A percentile compares a stretch with the other conserved stretches of the same genome.
These are phyloP conservation scores for Yamadazyma pseudoaaseri DNA, from an alignment of 1,139 yeast species.

Conservation along the genomic window DNA sequence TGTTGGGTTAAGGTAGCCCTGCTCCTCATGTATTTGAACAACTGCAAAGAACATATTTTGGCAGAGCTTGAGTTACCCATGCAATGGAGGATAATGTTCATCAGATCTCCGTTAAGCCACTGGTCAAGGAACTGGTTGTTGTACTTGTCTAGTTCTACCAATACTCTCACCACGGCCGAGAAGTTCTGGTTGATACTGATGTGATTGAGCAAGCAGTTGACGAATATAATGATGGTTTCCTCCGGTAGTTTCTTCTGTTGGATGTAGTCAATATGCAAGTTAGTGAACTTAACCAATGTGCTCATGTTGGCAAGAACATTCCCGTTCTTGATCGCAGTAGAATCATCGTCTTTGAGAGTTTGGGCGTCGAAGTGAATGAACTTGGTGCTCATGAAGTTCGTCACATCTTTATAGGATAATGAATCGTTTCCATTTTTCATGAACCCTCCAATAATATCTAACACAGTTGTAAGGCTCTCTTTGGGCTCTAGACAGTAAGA, in stretches of 20 bases:
- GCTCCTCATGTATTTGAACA: slow-evolving; percentile 23
- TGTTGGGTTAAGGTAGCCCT: slow-evolving; percentile 13
- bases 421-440: slow-evolving; percentile 14
- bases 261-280: slow-evolving; percentile 26
- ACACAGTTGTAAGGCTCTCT: slow-evolving; percentile 23
- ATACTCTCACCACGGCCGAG: slow-evolving; percentile 27
- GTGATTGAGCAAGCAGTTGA: slow-evolving; percentile 41
- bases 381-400: slow-evolving; percentile 29
- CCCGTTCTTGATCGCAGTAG: slow-evolving; percentile 16
- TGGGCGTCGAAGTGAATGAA: slow-evolving; percentile 25
- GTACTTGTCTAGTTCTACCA: slow-evolving; percentile 20
- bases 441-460: slow-evolving; percentile 34
- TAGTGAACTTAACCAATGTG: slow-evolving; percentile 23
- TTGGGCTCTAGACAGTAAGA: slow-evolving; percentile 30
- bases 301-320: slow-evolving; percentile 33
- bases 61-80: slow-evolving; percentile 29
- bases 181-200: slow-evolving; percentile 35
- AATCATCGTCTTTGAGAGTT: slow-evolving; percentile 19
- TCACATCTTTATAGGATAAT: slow-evolving; percentile 29
- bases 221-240: slow-evolving; percentile 27
- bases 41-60: slow-evolving; percentile 24
- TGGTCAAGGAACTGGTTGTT: slow-evolving; percentile 15
- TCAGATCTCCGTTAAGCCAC: slow-evolving; percentile 33
- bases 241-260: slow-evolving; percentile 14
- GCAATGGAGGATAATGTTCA: slow-evolving; percentile 27